Evolutionary conservation across 2,329 filamentous ascomycete genomes (phyloP).

Genomic region (Colletotrichum cordylinicola): DNA sequence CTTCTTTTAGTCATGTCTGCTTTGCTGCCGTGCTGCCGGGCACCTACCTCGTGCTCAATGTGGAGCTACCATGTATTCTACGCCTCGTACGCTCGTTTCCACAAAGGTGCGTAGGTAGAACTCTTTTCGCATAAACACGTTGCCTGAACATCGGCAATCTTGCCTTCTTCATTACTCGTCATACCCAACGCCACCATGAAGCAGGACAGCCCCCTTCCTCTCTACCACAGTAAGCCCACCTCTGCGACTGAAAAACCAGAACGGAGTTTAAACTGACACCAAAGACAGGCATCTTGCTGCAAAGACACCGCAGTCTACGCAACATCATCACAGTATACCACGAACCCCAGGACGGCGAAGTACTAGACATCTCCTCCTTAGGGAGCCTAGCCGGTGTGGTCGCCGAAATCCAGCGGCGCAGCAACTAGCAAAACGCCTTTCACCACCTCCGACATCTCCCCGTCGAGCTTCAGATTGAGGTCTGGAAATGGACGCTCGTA

Average conservation of each 20-base stretch:
- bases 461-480: neutral
- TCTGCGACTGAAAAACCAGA: neutral
- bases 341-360: neutral
- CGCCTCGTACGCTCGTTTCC: neutral
- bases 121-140: neutral
- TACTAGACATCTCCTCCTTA: neutral
- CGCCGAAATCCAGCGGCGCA: neutral
- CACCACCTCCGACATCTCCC: neutral
- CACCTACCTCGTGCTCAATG: neutral
- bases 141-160: neutral
- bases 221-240: neutral
- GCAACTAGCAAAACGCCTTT: neutral
- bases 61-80: neutral
- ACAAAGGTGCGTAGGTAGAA: neutral
- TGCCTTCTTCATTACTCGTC: neutral
- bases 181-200: neutral
- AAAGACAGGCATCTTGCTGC: neutral
- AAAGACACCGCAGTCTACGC: neutral
- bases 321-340: neutral
- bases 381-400: neutral
- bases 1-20: neutral
- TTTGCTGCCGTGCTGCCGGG: neutral
- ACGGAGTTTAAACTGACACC: neutral
- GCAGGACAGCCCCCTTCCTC: neutral
- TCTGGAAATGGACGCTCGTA: neutral